Conservation (phyloP, 1,139 yeast species). For the Chernovozyma aurita region DNA sequence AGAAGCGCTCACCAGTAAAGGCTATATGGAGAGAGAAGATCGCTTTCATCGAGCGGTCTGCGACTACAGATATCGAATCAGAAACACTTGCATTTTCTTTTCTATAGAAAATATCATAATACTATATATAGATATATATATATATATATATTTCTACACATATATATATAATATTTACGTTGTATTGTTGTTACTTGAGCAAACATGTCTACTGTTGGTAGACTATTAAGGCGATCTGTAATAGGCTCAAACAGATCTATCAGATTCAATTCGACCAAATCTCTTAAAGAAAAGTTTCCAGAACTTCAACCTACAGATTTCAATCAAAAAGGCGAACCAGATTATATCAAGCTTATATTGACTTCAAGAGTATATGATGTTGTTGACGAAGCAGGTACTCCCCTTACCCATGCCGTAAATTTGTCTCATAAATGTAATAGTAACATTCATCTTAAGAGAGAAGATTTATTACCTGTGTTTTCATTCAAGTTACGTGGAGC, state of each 20-base stretch:
- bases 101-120: too few relatives aligned
- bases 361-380: conserved; percentile 95
- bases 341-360: conserved; percentile 81
- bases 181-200: too few relatives aligned
- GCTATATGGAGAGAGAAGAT: too few relatives aligned
- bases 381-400: conserved; percentile 73
- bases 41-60: too few relatives aligned
- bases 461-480: conserved; percentile 90
- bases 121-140: too few relatives aligned
- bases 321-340: conserved; percentile 69
- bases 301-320: conserved; percentile 51
- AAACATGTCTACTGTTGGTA: not conserved
- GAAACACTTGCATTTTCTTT: too few relatives aligned
- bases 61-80: too few relatives aligned
- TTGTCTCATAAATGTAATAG: conserved; percentile 71
- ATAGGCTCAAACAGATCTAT: not conserved
- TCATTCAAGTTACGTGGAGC: conserved; percentile 97
- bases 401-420: conserved; percentile 71
- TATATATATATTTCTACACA: too few relatives aligned
- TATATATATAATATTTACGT: too few relatives aligned
- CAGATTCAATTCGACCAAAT: not conserved
- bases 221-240: not conserved
- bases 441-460: conserved; percentile 76
- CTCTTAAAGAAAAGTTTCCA: conserved; percentile 29
- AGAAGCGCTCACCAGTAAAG: too few relatives aligned